Base-by-base conservation (phyloP, 208 protist genomes). In the Balamuthia mandrillaris region DNA sequence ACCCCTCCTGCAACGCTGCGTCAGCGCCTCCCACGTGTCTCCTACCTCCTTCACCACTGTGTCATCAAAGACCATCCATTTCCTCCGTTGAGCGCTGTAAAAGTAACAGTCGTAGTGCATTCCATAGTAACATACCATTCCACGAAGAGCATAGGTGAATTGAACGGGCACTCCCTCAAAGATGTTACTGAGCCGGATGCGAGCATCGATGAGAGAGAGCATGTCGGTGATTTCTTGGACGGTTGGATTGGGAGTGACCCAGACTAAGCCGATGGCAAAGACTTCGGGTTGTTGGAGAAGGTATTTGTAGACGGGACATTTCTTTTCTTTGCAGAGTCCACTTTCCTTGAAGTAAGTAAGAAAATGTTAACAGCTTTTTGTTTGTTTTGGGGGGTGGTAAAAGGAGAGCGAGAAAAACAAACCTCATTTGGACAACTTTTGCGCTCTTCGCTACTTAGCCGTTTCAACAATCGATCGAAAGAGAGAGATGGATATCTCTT, bases 81-180 rank as follows among this genome's bases (percentile, higher is more conserved):
- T 14, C n/a, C 21, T 29, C 6, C 41, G 44, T 16, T n/a, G 24
- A 49, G 65, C 14, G 65, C 65, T 74, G 35, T 49, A 29, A 29
- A 72, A 72, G 18, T 72, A 72, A 41, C 63, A 72, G 63, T 72
- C 63, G 37, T 72, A 72, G 63, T 72, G 63, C 16, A 72, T 33
- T 10, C 63, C 63, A 41, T 72, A 72, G 5, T 72, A 72, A 41
- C 63, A 72, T 21, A 72, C 47, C 63, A 72, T 72, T 33, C 63
- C 63, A 33, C 47, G 41, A 21, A 72, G 63, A 18, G 37, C 10
- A 41, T 72, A 72, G 7, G 63, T 72, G 37, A 72, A 72, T 41
- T 72, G 63, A 45, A 72, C 63, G 37, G 63, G 63, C 3, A 72
- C 63, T 4, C 33, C 33, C 37, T 72, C 18, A 16, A 72, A 72